These are phyloP conservation scores for Colletotrichum gigasporum DNA, from an alignment of 2,329 filamentous ascomycete genomes.

Conservation along the genomic window DNA sequence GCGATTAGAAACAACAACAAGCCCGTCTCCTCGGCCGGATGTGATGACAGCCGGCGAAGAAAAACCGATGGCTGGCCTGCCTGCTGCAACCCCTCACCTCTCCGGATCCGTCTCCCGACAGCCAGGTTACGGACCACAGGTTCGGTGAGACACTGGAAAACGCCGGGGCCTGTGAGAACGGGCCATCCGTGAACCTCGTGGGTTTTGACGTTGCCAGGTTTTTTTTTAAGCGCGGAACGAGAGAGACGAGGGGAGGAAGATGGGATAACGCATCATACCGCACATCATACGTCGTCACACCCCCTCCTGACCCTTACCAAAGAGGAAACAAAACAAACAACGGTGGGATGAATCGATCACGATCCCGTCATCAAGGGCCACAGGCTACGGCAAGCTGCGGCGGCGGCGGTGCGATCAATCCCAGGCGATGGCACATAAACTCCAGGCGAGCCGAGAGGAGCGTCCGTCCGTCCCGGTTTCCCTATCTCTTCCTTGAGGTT, in stretches of 20 bases:
- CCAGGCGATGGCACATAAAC: not conserved
- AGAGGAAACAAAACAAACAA: conserved; percentile 17
- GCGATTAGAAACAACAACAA: not conserved
- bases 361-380: too few relatives aligned
- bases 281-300: conserved; percentile 1
- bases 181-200: conserved; percentile 5
- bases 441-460: not conserved
- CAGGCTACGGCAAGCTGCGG: too few relatives aligned
- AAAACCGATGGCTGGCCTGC: too few relatives aligned
- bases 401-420: too few relatives aligned
- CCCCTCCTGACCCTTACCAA: not conserved
- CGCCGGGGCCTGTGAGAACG: not conserved
- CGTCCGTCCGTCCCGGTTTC: conserved; percentile 2
- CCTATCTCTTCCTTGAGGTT: not conserved
- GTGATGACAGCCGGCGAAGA: not conserved
- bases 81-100: not conserved
- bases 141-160: conserved; percentile 18
- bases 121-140: not conserved
- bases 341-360: not conserved
- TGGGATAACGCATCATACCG: not conserved
- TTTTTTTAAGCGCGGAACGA: not conserved
- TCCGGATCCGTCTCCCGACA: not conserved
- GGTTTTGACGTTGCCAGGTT: not conserved
- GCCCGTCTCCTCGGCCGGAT: not conserved
- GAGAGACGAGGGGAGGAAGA: not conserved